These are phyloP conservation scores for Sporothrix pseudoabietina DNA, from an alignment of 2,329 filamentous ascomycete species.

Conservation along the genomic window DNA sequence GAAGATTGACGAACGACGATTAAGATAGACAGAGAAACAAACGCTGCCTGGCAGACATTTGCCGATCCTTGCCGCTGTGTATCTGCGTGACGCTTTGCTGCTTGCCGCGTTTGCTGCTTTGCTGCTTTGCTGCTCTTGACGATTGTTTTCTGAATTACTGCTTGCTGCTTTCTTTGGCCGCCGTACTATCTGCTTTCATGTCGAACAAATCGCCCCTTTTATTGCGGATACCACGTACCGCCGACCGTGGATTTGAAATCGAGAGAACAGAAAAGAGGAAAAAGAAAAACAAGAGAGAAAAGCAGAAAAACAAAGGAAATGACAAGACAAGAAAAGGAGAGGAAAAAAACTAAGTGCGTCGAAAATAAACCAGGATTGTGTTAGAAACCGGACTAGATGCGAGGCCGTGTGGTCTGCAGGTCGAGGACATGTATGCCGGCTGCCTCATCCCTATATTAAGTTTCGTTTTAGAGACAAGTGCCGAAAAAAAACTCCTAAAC, in stretches of 20 bases:
- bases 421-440: slow-evolving; percentile 11
- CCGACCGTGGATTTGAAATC: slow-evolving; percentile 27
- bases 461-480: slow-evolving; percentile 14
- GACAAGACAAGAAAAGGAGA: slow-evolving; percentile 12
- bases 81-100: neutral
- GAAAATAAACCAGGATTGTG: slow-evolving; percentile 6
- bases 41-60: slow-evolving; percentile 21
- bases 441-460: slow-evolving; percentile 8
- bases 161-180: slow-evolving; percentile 32
- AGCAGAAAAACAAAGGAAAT: neutral
- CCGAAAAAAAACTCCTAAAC: slow-evolving; percentile 30
- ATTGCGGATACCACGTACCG: slow-evolving; percentile 24
- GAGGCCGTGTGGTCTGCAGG: neutral
- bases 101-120: slow-evolving; percentile 14
- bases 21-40: slow-evolving; percentile 22
- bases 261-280: slow-evolving; percentile 9
- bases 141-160: slow-evolving; percentile 30
- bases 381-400: slow-evolving; percentile 18
- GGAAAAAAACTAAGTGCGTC: slow-evolving; percentile 24
- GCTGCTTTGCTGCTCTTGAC: slow-evolving; percentile 14
- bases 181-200: slow-evolving; percentile 34
- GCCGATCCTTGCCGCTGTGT: slow-evolving; percentile 25
- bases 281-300: slow-evolving; percentile 1
- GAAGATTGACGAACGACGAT: slow-evolving; percentile 18
- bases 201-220: slow-evolving; percentile 30